Conservation (phyloP, 495 filamentous ascomycete genomes). For the Melanomma pulvis-pyrius region DNA sequence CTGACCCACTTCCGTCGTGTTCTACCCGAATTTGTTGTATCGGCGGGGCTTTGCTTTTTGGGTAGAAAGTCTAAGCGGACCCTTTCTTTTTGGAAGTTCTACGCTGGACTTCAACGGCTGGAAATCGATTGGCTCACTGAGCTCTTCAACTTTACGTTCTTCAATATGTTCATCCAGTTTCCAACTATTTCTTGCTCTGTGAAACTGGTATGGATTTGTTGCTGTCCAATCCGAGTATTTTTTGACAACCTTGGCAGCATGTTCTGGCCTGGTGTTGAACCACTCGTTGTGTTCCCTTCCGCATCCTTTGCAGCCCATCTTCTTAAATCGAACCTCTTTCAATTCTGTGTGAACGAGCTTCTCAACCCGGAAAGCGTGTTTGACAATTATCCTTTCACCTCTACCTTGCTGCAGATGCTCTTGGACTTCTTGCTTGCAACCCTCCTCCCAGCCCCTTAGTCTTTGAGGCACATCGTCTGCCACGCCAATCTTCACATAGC, state of each 20-base stretch:
- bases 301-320: constrained; percentile 3
- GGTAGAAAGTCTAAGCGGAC: no score
- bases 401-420: not conserved
- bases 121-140: constrained; percentile 12
- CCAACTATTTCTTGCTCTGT: not conserved
- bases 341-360: not conserved
- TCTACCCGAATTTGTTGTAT: no score
- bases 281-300: not conserved
- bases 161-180: constrained; percentile 2
- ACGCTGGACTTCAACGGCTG: no score
- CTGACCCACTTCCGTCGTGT: no score
- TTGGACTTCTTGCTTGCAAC: not conserved
- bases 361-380: not conserved
- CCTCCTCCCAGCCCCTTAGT: not conserved
- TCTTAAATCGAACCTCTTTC: not conserved
- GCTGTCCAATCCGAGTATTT: constrained; percentile 9
- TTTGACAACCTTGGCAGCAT: constrained; percentile 9
- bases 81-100: no score
- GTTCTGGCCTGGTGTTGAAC: not conserved
- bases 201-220: constrained; percentile 7
- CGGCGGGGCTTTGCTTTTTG: no score
- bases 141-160: not conserved
- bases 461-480: not conserved
- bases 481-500: not conserved
- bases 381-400: not conserved